Conservation (phyloP, 2,329 filamentous ascomycete genomes). For the Allantophomopsis lycopodina region DNA sequence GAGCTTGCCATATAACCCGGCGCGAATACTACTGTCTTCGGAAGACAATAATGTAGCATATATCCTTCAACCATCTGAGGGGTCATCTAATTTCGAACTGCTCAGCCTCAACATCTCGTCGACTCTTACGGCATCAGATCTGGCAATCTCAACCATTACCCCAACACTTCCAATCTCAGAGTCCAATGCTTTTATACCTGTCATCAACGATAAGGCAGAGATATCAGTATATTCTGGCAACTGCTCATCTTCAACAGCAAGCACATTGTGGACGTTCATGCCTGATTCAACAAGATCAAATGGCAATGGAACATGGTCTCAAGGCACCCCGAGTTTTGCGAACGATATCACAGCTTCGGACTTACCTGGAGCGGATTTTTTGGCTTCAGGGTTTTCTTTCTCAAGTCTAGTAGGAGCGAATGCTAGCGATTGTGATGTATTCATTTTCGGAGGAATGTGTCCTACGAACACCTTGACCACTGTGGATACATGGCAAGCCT, state of each 20-base stretch:
- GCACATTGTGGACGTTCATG: conserved; percentile 56
- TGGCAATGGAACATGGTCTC: conserved; percentile 41
- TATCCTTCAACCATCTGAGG: conserved; percentile 41
- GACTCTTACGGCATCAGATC: conserved; percentile 31
- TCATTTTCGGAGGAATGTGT: conserved; percentile 80
- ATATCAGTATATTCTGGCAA: conserved; percentile 64
- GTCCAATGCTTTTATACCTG: conserved; percentile 49
- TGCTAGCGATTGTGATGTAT: conserved; percentile 17
- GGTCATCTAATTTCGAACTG: conserved; percentile 27
- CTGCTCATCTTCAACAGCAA: conserved; percentile 40
- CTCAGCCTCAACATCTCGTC: conserved; percentile 52
- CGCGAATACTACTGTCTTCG: conserved; percentile 49
- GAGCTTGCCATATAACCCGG: conserved; percentile 63
- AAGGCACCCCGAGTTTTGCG: conserved; percentile 23
- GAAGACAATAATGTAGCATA: conserved; percentile 44
- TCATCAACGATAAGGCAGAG: conserved; percentile 52
- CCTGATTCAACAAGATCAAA: conserved; percentile 25
- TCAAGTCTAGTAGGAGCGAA: conserved; percentile 14
- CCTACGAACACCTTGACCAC: conserved; percentile 32
- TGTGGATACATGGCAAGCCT: conserved; percentile 43
- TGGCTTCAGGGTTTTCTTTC: conserved; percentile 29
- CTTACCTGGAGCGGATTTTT: conserved; percentile 35
- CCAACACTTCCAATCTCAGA: conserved; percentile 46
- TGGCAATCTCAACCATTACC: conserved; percentile 34
- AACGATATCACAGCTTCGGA: conserved; percentile 18